Evolutionary conservation across 768 basidiomycete species (phyloP).

Genomic region (Lepiota brunneoincarnata): DNA sequence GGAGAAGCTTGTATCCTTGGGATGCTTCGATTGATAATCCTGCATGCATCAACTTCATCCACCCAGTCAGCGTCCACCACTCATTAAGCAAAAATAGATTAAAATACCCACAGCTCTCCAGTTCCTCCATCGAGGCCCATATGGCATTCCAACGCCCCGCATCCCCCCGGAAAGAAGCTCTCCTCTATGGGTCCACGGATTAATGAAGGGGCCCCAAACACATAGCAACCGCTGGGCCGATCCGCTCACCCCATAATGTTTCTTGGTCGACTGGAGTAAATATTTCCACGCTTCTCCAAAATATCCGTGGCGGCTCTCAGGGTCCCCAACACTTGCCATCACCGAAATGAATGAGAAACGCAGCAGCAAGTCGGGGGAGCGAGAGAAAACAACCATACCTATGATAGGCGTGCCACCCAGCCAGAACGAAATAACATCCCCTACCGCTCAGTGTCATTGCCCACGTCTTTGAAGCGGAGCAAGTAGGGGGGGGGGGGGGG

Average conservation of each 20-base stretch:
- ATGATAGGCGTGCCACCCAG: constrained; percentile 21
- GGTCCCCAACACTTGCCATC: constrained; percentile 22
- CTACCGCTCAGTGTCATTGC: constrained; percentile 2
- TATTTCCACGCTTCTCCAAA: constrained; percentile 29
- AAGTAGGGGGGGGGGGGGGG: not conserved
- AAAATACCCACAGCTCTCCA: constrained; percentile 27
- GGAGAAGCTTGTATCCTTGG: constrained; percentile 21
- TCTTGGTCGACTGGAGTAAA: constrained; percentile 32
- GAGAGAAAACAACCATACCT: constrained; percentile 8
- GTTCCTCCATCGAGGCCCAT: constrained; percentile 28
- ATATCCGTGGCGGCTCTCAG: constrained; percentile 28
- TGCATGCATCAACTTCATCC: constrained; percentile 23
- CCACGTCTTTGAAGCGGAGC: not conserved
- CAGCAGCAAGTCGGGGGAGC: too few relatives aligned
- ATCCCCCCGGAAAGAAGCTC: constrained; percentile 30
- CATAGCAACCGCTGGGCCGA: not conserved
- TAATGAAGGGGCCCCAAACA: not conserved
- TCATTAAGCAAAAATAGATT: not conserved
- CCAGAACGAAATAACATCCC: constrained; percentile 19
- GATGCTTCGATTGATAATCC: constrained; percentile 24
- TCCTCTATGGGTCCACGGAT: constrained; percentile 14
- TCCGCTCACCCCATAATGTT: constrained; percentile 26
- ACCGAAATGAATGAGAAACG: not conserved
- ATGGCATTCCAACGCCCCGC: constrained; percentile 30
- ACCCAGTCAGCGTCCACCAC: constrained; percentile 6